phyloP scores from a whole-genome alignment of 2,329 filamentous ascomycete genomes.

The Pseudocercospora cruenta region DNA sequence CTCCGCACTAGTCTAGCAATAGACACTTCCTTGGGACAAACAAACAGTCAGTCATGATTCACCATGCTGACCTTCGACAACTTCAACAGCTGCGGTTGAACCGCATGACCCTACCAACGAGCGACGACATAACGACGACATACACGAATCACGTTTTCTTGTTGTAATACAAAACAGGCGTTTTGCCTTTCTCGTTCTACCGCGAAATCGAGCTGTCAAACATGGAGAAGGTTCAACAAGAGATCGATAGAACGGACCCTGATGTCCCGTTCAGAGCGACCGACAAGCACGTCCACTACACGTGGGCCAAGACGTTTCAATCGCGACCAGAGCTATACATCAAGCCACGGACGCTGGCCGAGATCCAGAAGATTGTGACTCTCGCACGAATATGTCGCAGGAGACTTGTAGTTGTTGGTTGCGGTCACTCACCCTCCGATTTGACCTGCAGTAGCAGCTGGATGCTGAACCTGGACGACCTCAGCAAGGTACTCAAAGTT shows the following conservation, averaged over 20 bases:
- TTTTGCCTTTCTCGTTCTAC: not conserved
- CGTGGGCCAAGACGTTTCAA: conserved; percentile 93
- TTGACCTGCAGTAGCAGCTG: conserved; percentile 91
- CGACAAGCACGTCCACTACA: conserved; percentile 76
- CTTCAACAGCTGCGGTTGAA: conserved; percentile 14
- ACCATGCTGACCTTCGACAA: conserved; percentile 5
- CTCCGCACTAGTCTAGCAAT: conserved; percentile 2
- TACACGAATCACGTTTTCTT: not conserved
- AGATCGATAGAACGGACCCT: conserved; percentile 63
- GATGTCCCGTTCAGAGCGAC: conserved; percentile 76
- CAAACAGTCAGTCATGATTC: conserved; percentile 5
- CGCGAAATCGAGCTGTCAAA: conserved; percentile 3
- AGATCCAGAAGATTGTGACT: conserved; percentile 81
- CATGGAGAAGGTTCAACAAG: conserved; percentile 37
- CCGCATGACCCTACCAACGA: not conserved
- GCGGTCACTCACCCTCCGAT: conserved; percentile 87
- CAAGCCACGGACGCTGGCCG: conserved; percentile 74
- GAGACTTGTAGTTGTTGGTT: conserved; percentile 83
- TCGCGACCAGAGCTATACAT: conserved; percentile 90
- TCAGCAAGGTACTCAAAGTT: conserved; percentile 71
- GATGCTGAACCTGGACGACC: conserved; percentile 91
- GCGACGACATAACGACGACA: not conserved
- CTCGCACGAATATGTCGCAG: conserved; percentile 80
- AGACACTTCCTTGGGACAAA: not conserved
- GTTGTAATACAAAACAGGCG: no score